These are phyloP conservation scores for Scutellaria minor DNA, from an alignment of 257 asterid genomes.

Conservation along the genomic window DNA sequence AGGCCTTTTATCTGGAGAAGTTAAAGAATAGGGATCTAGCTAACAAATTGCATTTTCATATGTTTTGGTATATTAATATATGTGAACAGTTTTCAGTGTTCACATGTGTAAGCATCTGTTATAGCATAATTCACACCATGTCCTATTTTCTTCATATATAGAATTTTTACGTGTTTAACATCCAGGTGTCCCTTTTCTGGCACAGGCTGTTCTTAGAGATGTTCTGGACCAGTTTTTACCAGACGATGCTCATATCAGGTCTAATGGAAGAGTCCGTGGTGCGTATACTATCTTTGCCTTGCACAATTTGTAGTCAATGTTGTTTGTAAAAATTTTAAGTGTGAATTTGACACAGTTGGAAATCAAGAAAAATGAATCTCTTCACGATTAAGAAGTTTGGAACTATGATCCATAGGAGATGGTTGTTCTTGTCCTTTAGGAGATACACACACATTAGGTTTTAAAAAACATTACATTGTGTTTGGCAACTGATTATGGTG, in stretches of 20 bases:
- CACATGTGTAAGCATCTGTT: constrained; percentile 11
- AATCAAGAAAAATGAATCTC: neutral
- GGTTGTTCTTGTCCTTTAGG: neutral
- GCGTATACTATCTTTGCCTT: constrained; percentile 40
- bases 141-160: neutral
- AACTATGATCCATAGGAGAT: neutral
- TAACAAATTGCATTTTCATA: constrained; percentile 2
- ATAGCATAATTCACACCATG: neutral
- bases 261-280: constrained; percentile 97
- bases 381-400: neutral
- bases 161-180: constrained; percentile 31
- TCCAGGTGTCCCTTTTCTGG: constrained; percentile 12
- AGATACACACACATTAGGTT: neutral
- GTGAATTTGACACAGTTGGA: neutral
- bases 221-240: constrained; percentile 73
- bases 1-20: no score
- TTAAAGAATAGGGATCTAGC: neutral
- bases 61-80: neutral
- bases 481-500: neutral
- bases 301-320: neutral
- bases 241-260: constrained; percentile 78
- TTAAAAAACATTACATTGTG: neutral
- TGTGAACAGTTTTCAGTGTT: constrained; percentile 3
- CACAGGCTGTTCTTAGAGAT: constrained; percentile 94
- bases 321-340: neutral